A percentile compares a stretch with the other conserved stretches of the same genome.
These are phyloP conservation scores for Melanogaster broomeanus DNA, from an alignment of 768 basidiomycete genomes.

Conservation along the genomic window DNA sequence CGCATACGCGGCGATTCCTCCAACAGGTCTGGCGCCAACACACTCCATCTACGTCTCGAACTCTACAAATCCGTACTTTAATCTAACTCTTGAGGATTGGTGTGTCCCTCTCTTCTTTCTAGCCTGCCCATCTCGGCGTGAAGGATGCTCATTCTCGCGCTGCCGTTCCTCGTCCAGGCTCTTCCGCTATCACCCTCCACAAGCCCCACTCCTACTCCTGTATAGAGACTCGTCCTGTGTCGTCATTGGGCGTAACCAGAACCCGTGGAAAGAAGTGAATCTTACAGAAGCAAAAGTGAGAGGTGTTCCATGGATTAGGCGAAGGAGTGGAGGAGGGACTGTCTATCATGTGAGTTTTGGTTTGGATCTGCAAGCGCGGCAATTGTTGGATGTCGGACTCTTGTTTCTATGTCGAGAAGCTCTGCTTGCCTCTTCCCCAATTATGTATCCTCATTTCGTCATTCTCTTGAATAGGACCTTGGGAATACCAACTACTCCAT, in stretches of 20 bases:
- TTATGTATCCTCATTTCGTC: neutral
- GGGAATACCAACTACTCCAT: conserved; percentile 98
- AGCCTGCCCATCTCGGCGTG: conserved; percentile 26
- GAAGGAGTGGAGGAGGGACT: conserved; percentile 92
- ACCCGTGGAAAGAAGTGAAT: conserved; percentile 98
- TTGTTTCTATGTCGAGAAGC: too few species aligned
- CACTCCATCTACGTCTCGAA: conserved; percentile 71
- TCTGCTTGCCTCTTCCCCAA: neutral
- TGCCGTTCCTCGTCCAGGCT: conserved; percentile 48
- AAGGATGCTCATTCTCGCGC: too few species aligned
- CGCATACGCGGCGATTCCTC: conserved; percentile 11
- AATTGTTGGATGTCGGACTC: neutral
- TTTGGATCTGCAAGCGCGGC: neutral
- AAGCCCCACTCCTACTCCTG: conserved; percentile 75
- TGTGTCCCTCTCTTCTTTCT: conserved; percentile 33
- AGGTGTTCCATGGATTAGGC: conserved; percentile 74
- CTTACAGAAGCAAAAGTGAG: conserved; percentile 52
- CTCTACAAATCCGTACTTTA: conserved; percentile 85
- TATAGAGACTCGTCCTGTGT: conserved; percentile 91
- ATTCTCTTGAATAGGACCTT: conserved; percentile 64
- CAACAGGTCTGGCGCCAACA: conserved; percentile 32
- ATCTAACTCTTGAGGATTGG: conserved; percentile 92
- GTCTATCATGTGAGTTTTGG: conserved; percentile 83
- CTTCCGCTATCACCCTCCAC: conserved; percentile 73
- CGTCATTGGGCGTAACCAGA: conserved; percentile 94